Base-by-base conservation (phyloP, 2,329 filamentous ascomycete species). In the Monosporascus sp. region DNA sequence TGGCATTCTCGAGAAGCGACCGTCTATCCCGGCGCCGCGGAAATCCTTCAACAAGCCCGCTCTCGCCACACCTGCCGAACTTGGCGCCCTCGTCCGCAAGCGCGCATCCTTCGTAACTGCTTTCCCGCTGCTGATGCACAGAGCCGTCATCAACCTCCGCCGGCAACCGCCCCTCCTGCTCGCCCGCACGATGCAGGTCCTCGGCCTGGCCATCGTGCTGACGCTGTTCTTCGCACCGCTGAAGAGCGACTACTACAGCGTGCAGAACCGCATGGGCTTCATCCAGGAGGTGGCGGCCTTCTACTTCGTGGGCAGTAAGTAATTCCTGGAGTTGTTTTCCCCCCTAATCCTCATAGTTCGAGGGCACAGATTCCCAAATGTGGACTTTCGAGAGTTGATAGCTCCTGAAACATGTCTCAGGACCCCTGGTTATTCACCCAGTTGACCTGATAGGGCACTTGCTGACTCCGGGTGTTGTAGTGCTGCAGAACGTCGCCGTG, bases 401-500 rank as follows among this genome's bases (percentile, higher is more conserved):
- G 20, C 20, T 22, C 20, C 20, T 22, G 20, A 22, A 22, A 22
- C 20, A 22, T 22, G 20, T 22, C 20, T 22, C 20, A 22, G 3
- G 20, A 2, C 20, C 20, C 20, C 20, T 22, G 20, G 20, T 22
- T 22, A 22, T 22, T 22, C 20, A 22, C 20, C 2, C 20, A 22
- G 20, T 22, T 22, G 20, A 3, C 20, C 20, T 2, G 20, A 22
- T 22, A 22, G 20, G 20, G 20, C 20, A 22, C 3, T 22, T 22
- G 3, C 20, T 22, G 20, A 22, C 20, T 22, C 20, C 2, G 20
- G 20, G 20, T 22, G 20, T 22, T 22, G 20, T 22, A 22, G 20
- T 91, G 87, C 76, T 91, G 14, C 87, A 91, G 67, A 91, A 91
- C 62, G 85, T 91, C 4, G 86, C 87, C 3, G 78, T 89, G 7